phyloP scores from a whole-genome alignment of 768 basidiomycete species.

The Suillus subluteus region DNA sequence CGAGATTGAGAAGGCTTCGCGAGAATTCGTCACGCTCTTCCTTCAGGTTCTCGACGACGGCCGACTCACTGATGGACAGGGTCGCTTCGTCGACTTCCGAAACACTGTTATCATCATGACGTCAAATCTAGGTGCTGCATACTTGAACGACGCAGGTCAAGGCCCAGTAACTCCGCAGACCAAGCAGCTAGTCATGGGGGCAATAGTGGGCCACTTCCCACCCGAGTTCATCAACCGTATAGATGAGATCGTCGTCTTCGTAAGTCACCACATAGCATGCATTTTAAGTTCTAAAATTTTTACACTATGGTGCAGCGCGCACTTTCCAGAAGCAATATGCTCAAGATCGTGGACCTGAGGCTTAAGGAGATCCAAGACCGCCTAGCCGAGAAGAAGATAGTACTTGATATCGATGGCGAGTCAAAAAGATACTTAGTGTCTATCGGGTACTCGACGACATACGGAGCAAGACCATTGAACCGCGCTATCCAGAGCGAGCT shows the following conservation, averaged over 20 bases:
- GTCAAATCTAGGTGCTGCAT: slow-evolving; percentile 84
- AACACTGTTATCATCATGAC: slow-evolving; percentile 97
- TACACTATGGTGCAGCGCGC: slow-evolving; percentile 58
- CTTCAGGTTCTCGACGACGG: slow-evolving; percentile 92
- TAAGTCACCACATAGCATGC: slow-evolving; percentile 25
- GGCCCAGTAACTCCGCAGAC: slow-evolving; percentile 68
- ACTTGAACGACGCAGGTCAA: slow-evolving; percentile 73
- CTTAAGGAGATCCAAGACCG: slow-evolving; percentile 85
- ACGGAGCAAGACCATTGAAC: slow-evolving; percentile 92
- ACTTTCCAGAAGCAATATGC: slow-evolving; percentile 74
- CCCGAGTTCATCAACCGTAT: slow-evolving; percentile 93
- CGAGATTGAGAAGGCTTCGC: slow-evolving; percentile 90
- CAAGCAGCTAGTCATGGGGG: slow-evolving; percentile 69
- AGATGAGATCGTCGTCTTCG: slow-evolving; percentile 81
- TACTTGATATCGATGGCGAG: slow-evolving; percentile 71
- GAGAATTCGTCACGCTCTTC: slow-evolving; percentile 71
- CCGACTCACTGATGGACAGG: slow-evolving; percentile 89
- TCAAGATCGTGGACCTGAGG: slow-evolving; percentile 88
- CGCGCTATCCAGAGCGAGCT: slow-evolving; percentile 91
- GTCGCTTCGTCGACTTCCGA: slow-evolving; percentile 84
- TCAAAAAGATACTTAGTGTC: slow-evolving; percentile 78
- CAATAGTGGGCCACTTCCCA: slow-evolving; percentile 85
- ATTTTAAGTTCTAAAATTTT: slow-evolving; percentile 27
- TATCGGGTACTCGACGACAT: slow-evolving; percentile 77
- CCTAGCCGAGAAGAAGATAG: slow-evolving; percentile 79